Base-by-base conservation (phyloP, 2,329 filamentous ascomycete species). In the Diaporthe amygdali region DNA sequence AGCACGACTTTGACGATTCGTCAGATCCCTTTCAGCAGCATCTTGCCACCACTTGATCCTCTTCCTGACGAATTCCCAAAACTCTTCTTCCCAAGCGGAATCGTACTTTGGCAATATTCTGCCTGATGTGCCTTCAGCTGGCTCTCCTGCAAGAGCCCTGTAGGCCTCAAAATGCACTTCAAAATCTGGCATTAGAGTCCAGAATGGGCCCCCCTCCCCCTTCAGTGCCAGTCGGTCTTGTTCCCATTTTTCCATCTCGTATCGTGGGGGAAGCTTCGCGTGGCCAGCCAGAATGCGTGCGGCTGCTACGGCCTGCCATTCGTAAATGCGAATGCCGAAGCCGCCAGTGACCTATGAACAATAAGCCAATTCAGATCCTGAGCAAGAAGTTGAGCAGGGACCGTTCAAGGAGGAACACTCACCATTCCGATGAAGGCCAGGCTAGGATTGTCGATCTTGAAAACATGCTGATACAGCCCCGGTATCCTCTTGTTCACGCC, bases 241-340 rank as follows among this genome's bases (percentile, higher is more conserved):
- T 54, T 82, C 80, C 80, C 90, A 92, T 27, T 76, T 77, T 39
- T 81, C 75, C 81, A 89, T 88, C 68, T 87, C 87, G 10, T 81
- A 79, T 0, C 81, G 37, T 0, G 84, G 74, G 0, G 90, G 90
- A 2, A 91, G 79, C 79, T 81, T 27, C 12, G 77, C 78, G 15
- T 81, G 77, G 0, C 79, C 80, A 0, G 80, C 78, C 22, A 82
- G 77, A 20, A 77, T 76, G 1, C 81, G 78, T 2, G 81, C 80
- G 0, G 81, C 76, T 1, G 81, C 80, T 4, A 82, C 79, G 0
- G 81, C 79, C 71, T 83, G 81, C 76, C 80, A 82, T 69, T 83
- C 81, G 52, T 81, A 83, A 0, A 80, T 77, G 1, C 80, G 77
- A 72, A 83, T 82, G 0, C 80, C 82, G 55, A 83, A 80, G 3